Conservation (phyloP, 345 rosid species). For the Lagerstroemia speciosa region DNA sequence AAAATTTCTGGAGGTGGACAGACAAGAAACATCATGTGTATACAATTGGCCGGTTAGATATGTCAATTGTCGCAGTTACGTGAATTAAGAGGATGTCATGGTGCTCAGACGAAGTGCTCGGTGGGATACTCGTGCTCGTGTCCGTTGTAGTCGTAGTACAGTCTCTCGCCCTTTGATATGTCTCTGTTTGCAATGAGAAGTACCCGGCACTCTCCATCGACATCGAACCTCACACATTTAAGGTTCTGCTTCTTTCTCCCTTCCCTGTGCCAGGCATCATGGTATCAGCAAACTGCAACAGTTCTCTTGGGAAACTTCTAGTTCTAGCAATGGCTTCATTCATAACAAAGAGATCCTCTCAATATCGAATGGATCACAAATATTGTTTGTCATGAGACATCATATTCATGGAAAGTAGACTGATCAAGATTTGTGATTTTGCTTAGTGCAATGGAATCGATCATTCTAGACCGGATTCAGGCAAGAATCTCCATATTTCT, state of each 20-base stretch:
- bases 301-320: background rate
- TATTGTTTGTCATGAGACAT: too few relatives aligned
- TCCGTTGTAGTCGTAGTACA: constrained; percentile 94
- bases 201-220: constrained; percentile 77
- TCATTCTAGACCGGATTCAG: too few relatives aligned
- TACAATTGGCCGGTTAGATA: constrained; percentile 14
- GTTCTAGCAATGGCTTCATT: too few relatives aligned
- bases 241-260: constrained; percentile 92
- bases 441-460: too few relatives aligned
- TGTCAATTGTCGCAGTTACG: background rate
- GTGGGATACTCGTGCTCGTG: constrained; percentile 87
- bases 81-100: background rate
- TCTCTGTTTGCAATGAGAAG: constrained; percentile 81
- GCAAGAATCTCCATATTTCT: background rate
- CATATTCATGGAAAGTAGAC: too few relatives aligned
- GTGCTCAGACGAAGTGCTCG: constrained; percentile 70
- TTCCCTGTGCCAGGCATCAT: constrained; percentile 34
- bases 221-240: constrained; percentile 79
- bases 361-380: background rate
- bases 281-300: background rate
- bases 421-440: too few relatives aligned
- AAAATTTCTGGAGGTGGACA: too few relatives aligned
- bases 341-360: background rate
- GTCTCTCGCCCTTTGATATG: constrained; percentile 67
- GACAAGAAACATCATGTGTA: constrained; percentile 2